These are phyloP conservation scores for Dactylellina cionopaga DNA, from an alignment of 2,329 filamentous ascomycete genomes.

Conservation along the genomic window DNA sequence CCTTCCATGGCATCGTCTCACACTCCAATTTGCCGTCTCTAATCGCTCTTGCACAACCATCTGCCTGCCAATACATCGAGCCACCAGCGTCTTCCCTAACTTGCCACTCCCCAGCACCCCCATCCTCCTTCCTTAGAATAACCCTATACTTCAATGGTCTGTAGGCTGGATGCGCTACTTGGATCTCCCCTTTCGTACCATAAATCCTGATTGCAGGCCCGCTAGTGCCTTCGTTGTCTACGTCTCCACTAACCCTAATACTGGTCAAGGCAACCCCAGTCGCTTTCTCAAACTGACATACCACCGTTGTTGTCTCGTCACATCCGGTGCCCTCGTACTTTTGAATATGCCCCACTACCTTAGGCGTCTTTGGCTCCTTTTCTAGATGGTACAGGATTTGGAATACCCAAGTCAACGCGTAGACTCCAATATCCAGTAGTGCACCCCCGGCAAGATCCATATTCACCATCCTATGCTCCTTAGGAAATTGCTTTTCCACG, in stretches of 20 bases:
- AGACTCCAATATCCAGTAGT: constrained; percentile 85
- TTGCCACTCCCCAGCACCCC: constrained; percentile 62
- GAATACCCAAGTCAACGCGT: constrained; percentile 89
- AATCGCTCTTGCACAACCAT: constrained; percentile 78
- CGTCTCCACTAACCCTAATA: constrained; percentile 71
- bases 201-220: constrained; percentile 80
- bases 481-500: constrained; percentile 69
- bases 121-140: constrained; percentile 67
- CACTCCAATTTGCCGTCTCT: constrained; percentile 82
- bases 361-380: constrained; percentile 73
- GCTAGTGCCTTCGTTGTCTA: constrained; percentile 69
- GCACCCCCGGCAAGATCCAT: constrained; percentile 82
- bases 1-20: constrained; percentile 73
- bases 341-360: constrained; percentile 74
- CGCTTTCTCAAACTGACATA: constrained; percentile 78
- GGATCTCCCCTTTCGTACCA: constrained; percentile 82
- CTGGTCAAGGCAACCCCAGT: constrained; percentile 78
- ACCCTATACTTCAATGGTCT: constrained; percentile 74
- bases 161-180: constrained; percentile 78
- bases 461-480: constrained; percentile 80
- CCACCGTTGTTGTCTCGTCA: constrained; percentile 80
- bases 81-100: constrained; percentile 67
- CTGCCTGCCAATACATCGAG: constrained; percentile 90
- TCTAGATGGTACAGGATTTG: constrained; percentile 87
- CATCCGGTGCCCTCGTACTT: constrained; percentile 77